Base-by-base conservation (phyloP, 1,284 basidiomycete genomes). In the Ustilago shanxiensis region DNA sequence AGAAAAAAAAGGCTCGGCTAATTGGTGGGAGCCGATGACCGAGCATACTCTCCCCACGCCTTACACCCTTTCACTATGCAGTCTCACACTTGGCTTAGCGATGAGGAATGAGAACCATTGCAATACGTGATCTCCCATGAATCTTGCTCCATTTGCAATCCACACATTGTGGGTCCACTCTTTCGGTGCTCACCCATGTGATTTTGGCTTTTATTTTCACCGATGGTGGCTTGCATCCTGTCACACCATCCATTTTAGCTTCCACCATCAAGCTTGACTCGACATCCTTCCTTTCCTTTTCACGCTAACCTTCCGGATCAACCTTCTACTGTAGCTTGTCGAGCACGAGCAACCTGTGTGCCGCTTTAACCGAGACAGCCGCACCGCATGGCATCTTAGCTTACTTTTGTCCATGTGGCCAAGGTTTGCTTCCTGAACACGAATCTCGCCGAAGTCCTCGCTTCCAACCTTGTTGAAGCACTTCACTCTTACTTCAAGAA, bases 311-410 rank as follows among this genome's bases (percentile, higher is more conserved):
- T 45, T n/a, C 44, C 18, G 2, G 8, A 45, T 45, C 44, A n/a
- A 45, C 22, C 39, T 16, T n/a, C n/a, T n/a, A n/a, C 39, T 41
- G 9, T 6, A 4, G 13, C 39, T 41, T n/a, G 22, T 37, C 44
- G 16, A 45, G 44, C 44, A 16, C 16, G 8, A 45, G 44, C n/a
- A 22, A 3, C 44, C n/a, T 14, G 39, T 20, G 44, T 45, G 44
- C 20, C 54, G 35, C 28, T 20, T 51, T 65, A 52, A 26, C 50
- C 63, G 63, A 65, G 20, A n/a, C 39, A 7, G 33, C 47, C 24
- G 13, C 9, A 37, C 13, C 60, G 35, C 62, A 58, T 64, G 62
- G 62, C 62, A 20, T 29, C 44, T 57, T 52, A 45, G 54, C 50
- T 28, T 50, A 22, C 9, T 41, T 31, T 28, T 37, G 6, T 16